Evolutionary conservation across 345 rosid species (phyloP), one percentile per base, ranked within the genome.

Genomic region (Arabidopsis arenosa): DNA sequence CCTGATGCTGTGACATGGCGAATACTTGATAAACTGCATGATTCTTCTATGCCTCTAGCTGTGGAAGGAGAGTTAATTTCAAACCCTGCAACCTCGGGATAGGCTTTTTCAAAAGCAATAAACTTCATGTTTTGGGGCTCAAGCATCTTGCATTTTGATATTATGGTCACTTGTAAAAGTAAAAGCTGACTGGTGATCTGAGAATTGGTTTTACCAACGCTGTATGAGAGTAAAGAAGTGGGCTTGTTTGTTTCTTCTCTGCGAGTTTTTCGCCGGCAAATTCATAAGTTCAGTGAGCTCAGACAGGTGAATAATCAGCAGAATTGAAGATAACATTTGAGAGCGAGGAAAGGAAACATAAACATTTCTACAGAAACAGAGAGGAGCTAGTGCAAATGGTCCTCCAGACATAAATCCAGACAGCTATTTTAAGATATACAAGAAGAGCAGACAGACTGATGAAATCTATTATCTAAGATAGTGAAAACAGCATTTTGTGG

Each of bases 1-100:
- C 96, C 97, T 13, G 93, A 93, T 84, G 89, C 97, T 28, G 87
- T 91, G 55, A 93, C 98, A 41, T 91, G 97, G 97, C 80, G 96
- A 80, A 87, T 84, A 77, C 86, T 93, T 9, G 86, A 91, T 67
- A 93, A 89, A 70, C 77, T 93, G 66, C 93, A 88, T 72, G 82
- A 60, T 36, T 62, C 12, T 36, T 62, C 12, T 1, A 60, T 26
- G 26, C 10, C 35, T 40, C 7, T 53, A 36, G 36, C 74, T 15
- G 37, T 35, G 57, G 70, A 35, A 78, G 53, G 47, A 67, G 69
- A 17, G 73, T 67, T 45, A 67, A 17, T 11, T 68, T 30, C 2
- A 30, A 68, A 67, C 55, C 40, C 30, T 32, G 18, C 70, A 69
- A 67, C 43, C 52, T 12, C 28, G 18, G 30, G 4, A 61, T 52